Conservation (phyloP, 2,329 filamentous ascomycete genomes). For the Ophiosphaerella narmari region DNA sequence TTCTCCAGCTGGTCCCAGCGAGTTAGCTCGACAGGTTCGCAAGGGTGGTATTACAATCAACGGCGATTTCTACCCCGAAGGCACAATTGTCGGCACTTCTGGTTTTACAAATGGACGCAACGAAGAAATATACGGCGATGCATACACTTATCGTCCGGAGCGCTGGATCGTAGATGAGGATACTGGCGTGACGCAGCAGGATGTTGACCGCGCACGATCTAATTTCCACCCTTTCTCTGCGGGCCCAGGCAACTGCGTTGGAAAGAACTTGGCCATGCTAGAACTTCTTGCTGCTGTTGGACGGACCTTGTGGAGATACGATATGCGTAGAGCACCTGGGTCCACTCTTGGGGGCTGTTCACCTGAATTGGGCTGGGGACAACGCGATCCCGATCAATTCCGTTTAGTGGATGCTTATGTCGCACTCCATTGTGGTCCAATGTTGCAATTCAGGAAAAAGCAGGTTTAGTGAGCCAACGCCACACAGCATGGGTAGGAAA, state of each 20-base stretch:
- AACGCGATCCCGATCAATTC: constrained; percentile 5
- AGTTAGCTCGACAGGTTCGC: constrained; percentile 15
- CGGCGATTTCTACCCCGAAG: constrained; percentile 14
- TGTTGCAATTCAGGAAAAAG: constrained; percentile 15
- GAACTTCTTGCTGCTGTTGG: constrained; percentile 19
- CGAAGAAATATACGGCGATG: constrained; percentile 15
- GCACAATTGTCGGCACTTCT: constrained; percentile 19
- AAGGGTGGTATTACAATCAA: constrained; percentile 21
- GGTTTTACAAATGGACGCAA: constrained; percentile 20
- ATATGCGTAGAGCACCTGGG: constrained; percentile 9
- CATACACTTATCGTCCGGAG: constrained; percentile 15
- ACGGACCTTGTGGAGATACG: constrained; percentile 17
- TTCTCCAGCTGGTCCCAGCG: constrained; percentile 13
- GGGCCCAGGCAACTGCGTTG: constrained; percentile 17
- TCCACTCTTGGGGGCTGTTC: constrained; percentile 1
- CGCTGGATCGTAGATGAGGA: constrained; percentile 15
- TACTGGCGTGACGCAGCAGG: neutral
- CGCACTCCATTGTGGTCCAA: constrained; percentile 27
- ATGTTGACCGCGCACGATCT: neutral
- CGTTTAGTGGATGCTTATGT: constrained; percentile 15
- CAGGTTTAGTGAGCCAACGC: no score
- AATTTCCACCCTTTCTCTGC: neutral
- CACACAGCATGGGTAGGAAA: no score
- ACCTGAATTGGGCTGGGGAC: constrained; percentile 4
- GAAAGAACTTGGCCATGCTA: constrained; percentile 20